These are phyloP conservation scores for Boletus tylopilopsis DNA, from an alignment of 768 basidiomycete species.

Conservation along the genomic window DNA sequence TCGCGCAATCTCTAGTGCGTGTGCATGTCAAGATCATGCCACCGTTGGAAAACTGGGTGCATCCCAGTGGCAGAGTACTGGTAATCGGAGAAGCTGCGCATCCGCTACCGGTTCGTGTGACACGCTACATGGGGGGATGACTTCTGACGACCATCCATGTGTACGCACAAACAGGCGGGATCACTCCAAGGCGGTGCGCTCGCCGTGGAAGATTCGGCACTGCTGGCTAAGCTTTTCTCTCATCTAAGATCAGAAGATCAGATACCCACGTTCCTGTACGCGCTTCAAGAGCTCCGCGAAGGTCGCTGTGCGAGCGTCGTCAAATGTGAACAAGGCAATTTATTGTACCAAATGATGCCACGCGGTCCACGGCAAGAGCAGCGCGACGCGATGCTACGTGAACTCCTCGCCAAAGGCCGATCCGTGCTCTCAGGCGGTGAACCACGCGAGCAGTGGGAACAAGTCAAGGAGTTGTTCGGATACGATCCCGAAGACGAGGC, in stretches of 20 bases:
- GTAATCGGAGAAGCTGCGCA: conserved; percentile 63
- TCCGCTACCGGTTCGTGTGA: conserved; percentile 44
- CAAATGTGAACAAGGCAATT: conserved; percentile 43
- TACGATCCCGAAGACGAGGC: conserved; percentile 55
- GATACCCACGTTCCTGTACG: conserved; percentile 47
- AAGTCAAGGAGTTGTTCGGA: conserved; percentile 45
- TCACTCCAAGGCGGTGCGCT: conserved; percentile 49
- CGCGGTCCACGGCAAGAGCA: conserved; percentile 40
- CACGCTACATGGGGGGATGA: too few species aligned
- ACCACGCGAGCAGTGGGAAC: conserved; percentile 42
- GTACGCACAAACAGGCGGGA: conserved; percentile 47
- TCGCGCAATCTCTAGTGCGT: conserved; percentile 34
- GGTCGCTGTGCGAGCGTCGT: conserved; percentile 46
- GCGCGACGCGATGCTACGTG: conserved; percentile 41
- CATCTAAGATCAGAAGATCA: conserved; percentile 45
- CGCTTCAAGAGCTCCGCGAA: conserved; percentile 57
- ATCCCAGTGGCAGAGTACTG: conserved; percentile 43
- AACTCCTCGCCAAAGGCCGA: conserved; percentile 44
- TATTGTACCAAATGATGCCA: conserved; percentile 43
- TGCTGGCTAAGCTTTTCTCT: conserved; percentile 56
- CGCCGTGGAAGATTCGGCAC: conserved; percentile 60
- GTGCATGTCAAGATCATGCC: conserved; percentile 37
- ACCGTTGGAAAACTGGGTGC: conserved; percentile 46
- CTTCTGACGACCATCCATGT: too few species aligned
- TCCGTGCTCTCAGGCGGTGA: conserved; percentile 32